A percentile compares a stretch with the other conserved stretches of the same genome.
These are phyloP conservation scores for Saturnispora besseyi DNA, from an alignment of 805 yeast species.

Conservation along the genomic window DNA sequence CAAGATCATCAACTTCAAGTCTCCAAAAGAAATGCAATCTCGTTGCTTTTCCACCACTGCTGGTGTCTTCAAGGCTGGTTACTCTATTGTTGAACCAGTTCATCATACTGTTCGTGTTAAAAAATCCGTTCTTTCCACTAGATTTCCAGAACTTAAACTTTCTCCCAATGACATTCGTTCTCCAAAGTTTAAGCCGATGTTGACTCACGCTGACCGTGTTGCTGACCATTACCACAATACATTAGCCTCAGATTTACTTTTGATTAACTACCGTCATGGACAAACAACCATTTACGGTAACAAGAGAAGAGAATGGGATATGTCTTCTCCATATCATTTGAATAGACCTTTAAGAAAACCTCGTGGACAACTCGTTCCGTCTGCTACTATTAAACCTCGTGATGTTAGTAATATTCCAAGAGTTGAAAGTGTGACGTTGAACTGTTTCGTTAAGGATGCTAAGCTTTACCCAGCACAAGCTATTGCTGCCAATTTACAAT, in stretches of 20 bases:
- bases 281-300: constrained; percentile 48
- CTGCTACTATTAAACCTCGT: constrained; percentile 64
- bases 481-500: constrained; percentile 64
- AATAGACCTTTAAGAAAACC: constrained; percentile 77
- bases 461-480: constrained; percentile 63
- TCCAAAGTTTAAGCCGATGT: constrained; percentile 65
- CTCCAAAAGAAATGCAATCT: neutral
- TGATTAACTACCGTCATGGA: constrained; percentile 67
- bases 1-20: neutral
- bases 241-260: constrained; percentile 64
- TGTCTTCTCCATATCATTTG: constrained; percentile 77
- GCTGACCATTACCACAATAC: constrained; percentile 68
- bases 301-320: constrained; percentile 78
- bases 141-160: constrained; percentile 57
- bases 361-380: constrained; percentile 60
- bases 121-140: constrained; percentile 67
- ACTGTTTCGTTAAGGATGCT: constrained; percentile 69
- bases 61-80: constrained; percentile 40
- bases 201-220: constrained; percentile 73
- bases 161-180: constrained; percentile 72
- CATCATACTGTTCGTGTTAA: constrained; percentile 78
- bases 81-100: constrained; percentile 78
- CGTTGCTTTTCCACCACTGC: constrained; percentile 28
- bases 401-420: constrained; percentile 65
- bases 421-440: constrained; percentile 57